Evolutionary conservation across 345 rosid species (phyloP).

Genomic region (Carallia brachiata): DNA sequence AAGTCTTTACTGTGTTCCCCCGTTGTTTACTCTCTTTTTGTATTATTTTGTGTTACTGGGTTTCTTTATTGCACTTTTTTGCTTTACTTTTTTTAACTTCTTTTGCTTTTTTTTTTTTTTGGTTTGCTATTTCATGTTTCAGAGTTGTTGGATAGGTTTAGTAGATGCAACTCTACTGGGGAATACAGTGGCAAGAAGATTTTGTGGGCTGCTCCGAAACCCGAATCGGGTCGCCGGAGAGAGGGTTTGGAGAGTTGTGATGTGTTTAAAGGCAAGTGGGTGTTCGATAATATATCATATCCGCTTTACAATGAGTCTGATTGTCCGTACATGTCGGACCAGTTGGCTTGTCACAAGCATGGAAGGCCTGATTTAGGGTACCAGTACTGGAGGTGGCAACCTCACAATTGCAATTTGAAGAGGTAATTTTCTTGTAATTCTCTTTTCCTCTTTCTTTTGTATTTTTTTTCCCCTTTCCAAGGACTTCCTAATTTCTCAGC

Average conservation of each 20-base stretch:
- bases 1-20: neutral
- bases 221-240: conserved; percentile 29
- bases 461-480: neutral
- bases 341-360: conserved; percentile 91
- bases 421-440: conserved; percentile 32
- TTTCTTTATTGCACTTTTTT: neutral
- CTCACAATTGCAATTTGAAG: conserved; percentile 77
- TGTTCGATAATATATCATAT: conserved; percentile 63
- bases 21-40: neutral
- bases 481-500: neutral
- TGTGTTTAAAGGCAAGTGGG: conserved; percentile 87
- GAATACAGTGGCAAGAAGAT: conserved; percentile 67
- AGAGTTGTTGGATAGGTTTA: conserved; percentile 84
- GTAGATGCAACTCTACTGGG: conserved; percentile 65
- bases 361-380: conserved; percentile 80
- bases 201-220: conserved; percentile 39
- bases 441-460: neutral
- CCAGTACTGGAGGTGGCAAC: conserved; percentile 98
- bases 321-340: conserved; percentile 98
- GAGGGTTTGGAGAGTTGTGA: conserved; percentile 55
- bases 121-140: neutral
- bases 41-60: neutral
- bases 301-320: conserved; percentile 79
- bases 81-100: neutral
- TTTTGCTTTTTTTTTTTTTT: neutral